phyloP scores from a whole-genome alignment of 2,329 filamentous ascomycete genomes.

The Talaromyces sp. region DNA sequence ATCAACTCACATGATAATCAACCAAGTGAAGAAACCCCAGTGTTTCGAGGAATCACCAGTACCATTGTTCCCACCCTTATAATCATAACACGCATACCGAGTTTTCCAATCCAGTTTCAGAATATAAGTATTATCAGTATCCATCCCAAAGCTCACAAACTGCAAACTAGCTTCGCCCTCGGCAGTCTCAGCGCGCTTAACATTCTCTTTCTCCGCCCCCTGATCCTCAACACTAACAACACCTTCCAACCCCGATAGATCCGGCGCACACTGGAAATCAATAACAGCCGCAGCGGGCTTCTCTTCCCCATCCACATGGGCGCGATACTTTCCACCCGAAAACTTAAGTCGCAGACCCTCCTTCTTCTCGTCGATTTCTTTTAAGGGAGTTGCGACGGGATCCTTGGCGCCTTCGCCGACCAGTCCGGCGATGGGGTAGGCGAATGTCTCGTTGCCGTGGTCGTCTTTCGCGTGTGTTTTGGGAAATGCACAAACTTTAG shows the following conservation, averaged over 20 bases:
- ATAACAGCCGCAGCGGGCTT: slow-evolving; percentile 66
- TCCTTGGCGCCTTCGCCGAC: slow-evolving; percentile 56
- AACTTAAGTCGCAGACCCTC: slow-evolving; percentile 74
- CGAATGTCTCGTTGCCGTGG: slow-evolving; percentile 54
- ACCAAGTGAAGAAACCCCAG: slow-evolving; percentile 98
- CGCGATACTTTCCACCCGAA: slow-evolving; percentile 56
- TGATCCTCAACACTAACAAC: slow-evolving; percentile 29
- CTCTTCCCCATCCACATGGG: slow-evolving; percentile 55
- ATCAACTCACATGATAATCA: slow-evolving; percentile 89
- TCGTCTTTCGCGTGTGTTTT: slow-evolving; percentile 53
- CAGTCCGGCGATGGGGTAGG: slow-evolving; percentile 75
- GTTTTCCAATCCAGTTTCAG: slow-evolving; percentile 83
- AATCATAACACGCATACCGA: slow-evolving; percentile 77
- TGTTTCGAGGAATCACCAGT: slow-evolving; percentile 49
- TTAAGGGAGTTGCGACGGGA: slow-evolving; percentile 67
- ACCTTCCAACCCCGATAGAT: slow-evolving; percentile 71
- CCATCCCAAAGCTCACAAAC: slow-evolving; percentile 72
- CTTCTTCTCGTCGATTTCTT: slow-evolving; percentile 65
- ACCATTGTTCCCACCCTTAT: slow-evolving; percentile 46
- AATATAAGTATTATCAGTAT: slow-evolving; percentile 62
- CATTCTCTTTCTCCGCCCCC: slow-evolving; percentile 29
- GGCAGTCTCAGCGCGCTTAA: slow-evolving; percentile 26
- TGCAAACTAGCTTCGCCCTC: slow-evolving; percentile 62
- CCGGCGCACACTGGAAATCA: slow-evolving; percentile 79
- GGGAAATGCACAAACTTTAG: slow-evolving; percentile 74